Conservation (phyloP, 2,329 filamentous ascomycete species). For the Talaromyces marneffei region DNA sequence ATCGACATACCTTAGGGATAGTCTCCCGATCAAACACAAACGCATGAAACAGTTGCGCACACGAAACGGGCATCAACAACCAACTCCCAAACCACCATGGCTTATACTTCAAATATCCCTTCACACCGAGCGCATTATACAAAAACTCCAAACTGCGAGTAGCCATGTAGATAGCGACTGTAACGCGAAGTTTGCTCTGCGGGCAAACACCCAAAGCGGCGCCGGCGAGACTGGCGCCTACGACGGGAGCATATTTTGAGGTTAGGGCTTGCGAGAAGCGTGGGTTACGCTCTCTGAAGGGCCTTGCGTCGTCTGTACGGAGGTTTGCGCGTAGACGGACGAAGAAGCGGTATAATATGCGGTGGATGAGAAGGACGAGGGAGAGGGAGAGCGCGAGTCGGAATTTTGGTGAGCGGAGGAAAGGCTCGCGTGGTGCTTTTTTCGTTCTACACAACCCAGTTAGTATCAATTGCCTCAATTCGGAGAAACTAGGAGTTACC, state of each 20-base stretch:
- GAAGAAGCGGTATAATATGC: slow-evolving; percentile 86
- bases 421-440: slow-evolving; percentile 33
- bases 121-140: slow-evolving; percentile 76
- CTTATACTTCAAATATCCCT: slow-evolving; percentile 60
- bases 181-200: slow-evolving; percentile 65
- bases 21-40: slow-evolving; percentile 72
- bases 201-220: slow-evolving; percentile 74
- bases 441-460: slow-evolving; percentile 19
- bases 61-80: slow-evolving; percentile 70
- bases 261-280: slow-evolving; percentile 68
- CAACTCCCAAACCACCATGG: slow-evolving; percentile 84
- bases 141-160: slow-evolving; percentile 78
- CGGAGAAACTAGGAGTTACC: not conserved
- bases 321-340: slow-evolving; percentile 70
- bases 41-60: slow-evolving; percentile 70
- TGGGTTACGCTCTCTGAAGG: slow-evolving; percentile 79
- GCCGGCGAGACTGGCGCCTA: slow-evolving; percentile 85
- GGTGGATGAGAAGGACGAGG: slow-evolving; percentile 79
- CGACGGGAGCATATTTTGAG: slow-evolving; percentile 74
- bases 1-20: slow-evolving; percentile 53
- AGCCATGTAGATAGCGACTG: slow-evolving; percentile 73
- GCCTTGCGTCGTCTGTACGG: slow-evolving; percentile 69
- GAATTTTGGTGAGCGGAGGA: slow-evolving; percentile 58
- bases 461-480: not conserved
- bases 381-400: slow-evolving; percentile 78